phyloP scores from a whole-genome alignment of 2,329 filamentous ascomycete genomes.

The Penicillium frequentans region DNA sequence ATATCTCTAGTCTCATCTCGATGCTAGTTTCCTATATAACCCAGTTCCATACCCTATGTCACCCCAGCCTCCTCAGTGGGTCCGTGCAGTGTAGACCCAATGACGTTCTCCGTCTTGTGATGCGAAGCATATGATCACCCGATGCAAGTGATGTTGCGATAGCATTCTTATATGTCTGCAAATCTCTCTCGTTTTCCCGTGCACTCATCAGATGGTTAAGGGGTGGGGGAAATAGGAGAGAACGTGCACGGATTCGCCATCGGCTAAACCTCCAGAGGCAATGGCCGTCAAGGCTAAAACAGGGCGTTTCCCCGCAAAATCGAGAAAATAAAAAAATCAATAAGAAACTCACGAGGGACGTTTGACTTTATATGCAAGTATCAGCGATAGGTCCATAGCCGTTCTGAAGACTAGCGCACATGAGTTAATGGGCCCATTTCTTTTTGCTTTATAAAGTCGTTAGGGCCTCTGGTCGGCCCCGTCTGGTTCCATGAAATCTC shows the following conservation, averaged over 20 bases:
- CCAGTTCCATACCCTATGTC: not conserved
- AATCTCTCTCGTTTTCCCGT: not conserved
- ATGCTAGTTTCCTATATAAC: not conserved
- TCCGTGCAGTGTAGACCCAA: conserved; percentile 16
- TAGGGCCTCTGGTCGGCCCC: not conserved
- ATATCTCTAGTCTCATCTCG: not conserved
- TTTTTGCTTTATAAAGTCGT: not conserved
- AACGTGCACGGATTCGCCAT: not conserved
- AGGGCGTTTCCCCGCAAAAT: conserved; percentile 5
- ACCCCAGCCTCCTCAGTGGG: conserved; percentile 3
- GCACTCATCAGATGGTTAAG: not conserved
- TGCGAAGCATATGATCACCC: conserved; percentile 21
- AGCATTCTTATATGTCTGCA: not conserved
- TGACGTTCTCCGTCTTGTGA: conserved; percentile 3
- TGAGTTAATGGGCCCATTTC: not conserved
- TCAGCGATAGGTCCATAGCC: not conserved
- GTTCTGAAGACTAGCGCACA: not conserved
- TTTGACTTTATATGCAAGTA: not conserved
- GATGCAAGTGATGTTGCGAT: not conserved
- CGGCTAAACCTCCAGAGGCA: not conserved
- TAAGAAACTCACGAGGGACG: not conserved
- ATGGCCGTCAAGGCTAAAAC: not conserved
- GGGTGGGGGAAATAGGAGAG: not conserved
- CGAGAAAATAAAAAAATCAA: not conserved
- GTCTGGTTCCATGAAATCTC: not conserved